Conservation (phyloP, 2,329 filamentous ascomycete species). For the Chrysosphaeria jannelii region DNA sequence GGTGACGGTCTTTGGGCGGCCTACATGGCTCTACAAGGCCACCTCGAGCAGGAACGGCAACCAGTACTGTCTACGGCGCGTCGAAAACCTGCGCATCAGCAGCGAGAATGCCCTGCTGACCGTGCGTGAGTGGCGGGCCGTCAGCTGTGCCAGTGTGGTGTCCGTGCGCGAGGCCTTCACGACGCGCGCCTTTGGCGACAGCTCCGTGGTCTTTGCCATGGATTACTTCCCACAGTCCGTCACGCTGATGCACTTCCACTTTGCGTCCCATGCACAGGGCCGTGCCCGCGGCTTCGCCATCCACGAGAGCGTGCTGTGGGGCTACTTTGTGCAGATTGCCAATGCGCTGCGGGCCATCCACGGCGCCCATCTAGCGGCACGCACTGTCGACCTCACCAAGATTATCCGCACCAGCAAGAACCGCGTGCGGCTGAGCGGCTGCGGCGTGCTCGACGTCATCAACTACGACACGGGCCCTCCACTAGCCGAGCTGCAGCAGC, state of each 20-base stretch:
- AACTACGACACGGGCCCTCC: constrained; percentile 44
- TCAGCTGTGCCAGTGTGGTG: constrained; percentile 57
- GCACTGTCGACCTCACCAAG: constrained; percentile 66
- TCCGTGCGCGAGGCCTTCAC: constrained; percentile 81
- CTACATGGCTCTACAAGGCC: constrained; percentile 89
- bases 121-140: constrained; percentile 67
- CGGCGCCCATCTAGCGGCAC: constrained; percentile 46
- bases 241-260: constrained; percentile 62
- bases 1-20: constrained; percentile 35
- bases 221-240: constrained; percentile 82
- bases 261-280: constrained; percentile 16
- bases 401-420: constrained; percentile 76
- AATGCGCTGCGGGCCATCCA: constrained; percentile 75
- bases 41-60: constrained; percentile 67
- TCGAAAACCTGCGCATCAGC: constrained; percentile 70
- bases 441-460: constrained; percentile 68
- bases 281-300: constrained; percentile 13
- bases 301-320: constrained; percentile 56
- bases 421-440: constrained; percentile 63
- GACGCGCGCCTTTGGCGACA: constrained; percentile 73
- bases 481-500: constrained; percentile 50
- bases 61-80: constrained; percentile 57
- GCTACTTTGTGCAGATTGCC: constrained; percentile 72
- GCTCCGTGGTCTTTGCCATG: constrained; percentile 76
- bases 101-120: constrained; percentile 70